Evolutionary conservation across 495 filamentous ascomycete species (phyloP), one percentile per base, ranked within the genome.

Genomic region (Daldinia vernicosa): DNA sequence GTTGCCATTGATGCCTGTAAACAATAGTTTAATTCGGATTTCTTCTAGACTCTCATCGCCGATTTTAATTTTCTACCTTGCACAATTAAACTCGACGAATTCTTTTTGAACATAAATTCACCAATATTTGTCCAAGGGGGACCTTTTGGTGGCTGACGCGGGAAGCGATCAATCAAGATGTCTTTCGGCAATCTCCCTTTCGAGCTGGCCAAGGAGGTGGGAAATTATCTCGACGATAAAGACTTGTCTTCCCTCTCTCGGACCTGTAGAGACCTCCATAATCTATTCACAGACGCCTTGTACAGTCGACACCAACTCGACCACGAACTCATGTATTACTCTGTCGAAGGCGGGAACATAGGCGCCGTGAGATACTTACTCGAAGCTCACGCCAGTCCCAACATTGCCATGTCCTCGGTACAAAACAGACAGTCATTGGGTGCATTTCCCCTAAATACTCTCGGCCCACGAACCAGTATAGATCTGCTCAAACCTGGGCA

Each of bases 201-300:
- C 30, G 71, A 74, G 37, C n/a, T 70, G n/a, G 33, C 60, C 14
- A 27, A 43, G 9, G 35, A 17, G 12, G 30, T 70, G 11, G 33
- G 35, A 11, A 3, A 22, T 5, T 24, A 54, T 39, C 53, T 74
- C 6, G 63, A 57, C 22, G 33, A 53, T n/a, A 6, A 9, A 11
- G 58, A 66, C 30, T 15, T 74, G 45, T 67, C 67, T 11, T 60
- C 62, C 17, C 70, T 69, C 52, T 60, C 62, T 7, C 45, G 43
- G 12, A 70, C 71, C 33, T 70, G 71, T 24, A 63, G 58, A n/a
- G 40, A 37, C 33, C 14, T 70, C 2, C n/a, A 67, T 26, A n/a
- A 27, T 0, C 40, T 50, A 28, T 5, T 65, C n/a, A 74, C 33
- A 3, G 53, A 53, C 6, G 1, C 35, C 26, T 28, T 74, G 14